Percentiles rank a stretch among this genome's conserved stretches.
phyloP scores from a whole-genome alignment of 75 land plant species.

The Cunninghamia lanceolata region DNA sequence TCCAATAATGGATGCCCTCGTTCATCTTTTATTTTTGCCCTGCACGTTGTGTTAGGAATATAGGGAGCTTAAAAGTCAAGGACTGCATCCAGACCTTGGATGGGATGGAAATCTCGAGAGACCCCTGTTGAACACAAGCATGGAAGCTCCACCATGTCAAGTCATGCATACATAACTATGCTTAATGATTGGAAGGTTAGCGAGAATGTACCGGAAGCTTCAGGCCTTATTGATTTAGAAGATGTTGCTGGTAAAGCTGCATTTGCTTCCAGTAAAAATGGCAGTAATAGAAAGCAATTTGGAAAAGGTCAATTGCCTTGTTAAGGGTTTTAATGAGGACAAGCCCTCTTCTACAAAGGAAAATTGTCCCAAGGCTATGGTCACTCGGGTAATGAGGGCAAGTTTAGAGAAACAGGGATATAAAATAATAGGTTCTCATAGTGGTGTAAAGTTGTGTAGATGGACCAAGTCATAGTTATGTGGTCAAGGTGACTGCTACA shows the following conservation, averaged over 20 bases:
- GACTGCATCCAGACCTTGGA: too few species aligned
- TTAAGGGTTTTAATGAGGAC: background rate
- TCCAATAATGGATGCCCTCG: conserved; percentile 26
- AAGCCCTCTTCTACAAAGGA: background rate
- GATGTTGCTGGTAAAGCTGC: conserved; percentile 86
- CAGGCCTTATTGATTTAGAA: conserved; percentile 71
- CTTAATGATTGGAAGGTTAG: too few species aligned
- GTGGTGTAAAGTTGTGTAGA: too few species aligned
- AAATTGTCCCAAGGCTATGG: conserved; percentile 80
- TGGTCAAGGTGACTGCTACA: too few species aligned
- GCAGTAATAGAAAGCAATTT: conserved; percentile 8
- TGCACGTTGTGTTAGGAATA: conserved; percentile 63
- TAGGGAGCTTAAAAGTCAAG: too few species aligned
- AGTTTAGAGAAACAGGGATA: conserved; percentile 94
- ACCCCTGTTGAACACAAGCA: too few species aligned
- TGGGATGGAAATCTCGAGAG: too few species aligned
- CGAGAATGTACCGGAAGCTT: conserved; percentile 34
- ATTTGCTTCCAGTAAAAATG: conserved; percentile 20
- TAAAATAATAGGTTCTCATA: too few species aligned
- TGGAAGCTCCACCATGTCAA: too few species aligned
- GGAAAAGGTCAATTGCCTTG: conserved; percentile 5
- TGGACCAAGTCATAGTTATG: too few species aligned
- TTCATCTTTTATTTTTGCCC: conserved; percentile 33
- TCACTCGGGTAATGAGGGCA: conserved; percentile 85
- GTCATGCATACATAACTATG: too few species aligned